Percentiles rank a stretch among this genome's conserved stretches.
Evolutionary conservation across 2,329 filamentous ascomycete genomes (phyloP).

Genomic region (Aspergillus aculeatus): DNA sequence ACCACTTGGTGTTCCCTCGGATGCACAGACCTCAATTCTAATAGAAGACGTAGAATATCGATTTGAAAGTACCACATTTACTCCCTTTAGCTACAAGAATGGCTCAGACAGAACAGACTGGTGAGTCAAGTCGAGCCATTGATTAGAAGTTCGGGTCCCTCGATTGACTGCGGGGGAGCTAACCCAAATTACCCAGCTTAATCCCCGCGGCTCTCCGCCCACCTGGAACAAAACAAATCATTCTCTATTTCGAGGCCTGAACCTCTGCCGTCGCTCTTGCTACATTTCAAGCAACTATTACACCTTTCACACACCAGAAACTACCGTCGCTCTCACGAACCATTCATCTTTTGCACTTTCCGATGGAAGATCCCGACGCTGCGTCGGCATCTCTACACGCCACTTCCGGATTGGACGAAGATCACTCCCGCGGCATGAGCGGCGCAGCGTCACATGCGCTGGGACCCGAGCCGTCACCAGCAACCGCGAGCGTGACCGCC

Average conservation of each 20-base stretch:
- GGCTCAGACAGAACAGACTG: too few species aligned
- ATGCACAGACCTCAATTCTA: neutral
- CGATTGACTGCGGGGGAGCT: neutral
- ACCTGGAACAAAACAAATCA: neutral
- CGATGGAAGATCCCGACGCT: slow-evolving; percentile 12
- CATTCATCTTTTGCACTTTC: neutral
- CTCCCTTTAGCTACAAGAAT: too few species aligned
- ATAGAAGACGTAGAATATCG: too few species aligned
- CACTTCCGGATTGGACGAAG: slow-evolving; percentile 5
- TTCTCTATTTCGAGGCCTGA: neutral
- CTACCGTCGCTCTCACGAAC: neutral
- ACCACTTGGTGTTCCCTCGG: neutral
- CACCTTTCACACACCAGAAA: neutral
- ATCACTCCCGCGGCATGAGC: neutral
- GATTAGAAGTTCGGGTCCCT: neutral
- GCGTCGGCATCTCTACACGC: slow-evolving; percentile 8
- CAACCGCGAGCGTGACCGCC: neutral
- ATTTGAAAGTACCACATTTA: too few species aligned
- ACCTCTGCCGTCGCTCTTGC: neutral
- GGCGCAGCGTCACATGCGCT: neutral
- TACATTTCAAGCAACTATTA: too few species aligned
- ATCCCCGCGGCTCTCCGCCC: neutral
- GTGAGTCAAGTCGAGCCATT: too few species aligned
- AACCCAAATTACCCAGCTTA: neutral
- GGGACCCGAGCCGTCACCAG: neutral